These are phyloP conservation scores for Exophiala mesophila DNA, from an alignment of 2,329 filamentous ascomycete species.

Conservation along the genomic window DNA sequence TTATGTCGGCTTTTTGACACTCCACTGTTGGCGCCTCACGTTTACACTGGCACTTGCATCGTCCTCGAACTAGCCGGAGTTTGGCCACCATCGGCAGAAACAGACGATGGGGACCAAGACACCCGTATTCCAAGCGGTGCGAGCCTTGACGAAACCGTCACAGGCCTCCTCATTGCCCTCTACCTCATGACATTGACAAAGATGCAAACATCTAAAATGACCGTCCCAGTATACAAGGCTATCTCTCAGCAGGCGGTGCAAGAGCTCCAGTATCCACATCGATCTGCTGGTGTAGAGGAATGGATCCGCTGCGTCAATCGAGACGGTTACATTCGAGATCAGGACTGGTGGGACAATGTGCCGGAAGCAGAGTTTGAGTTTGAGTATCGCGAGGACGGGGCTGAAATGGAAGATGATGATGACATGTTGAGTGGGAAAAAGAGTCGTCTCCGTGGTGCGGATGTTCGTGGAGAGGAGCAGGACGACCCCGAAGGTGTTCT, in stretches of 20 bases:
- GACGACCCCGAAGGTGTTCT: slow-evolving; percentile 35
- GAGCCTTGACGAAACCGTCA: slow-evolving; percentile 39
- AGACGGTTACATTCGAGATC: slow-evolving; percentile 49
- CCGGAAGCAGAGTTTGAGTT: slow-evolving; percentile 37
- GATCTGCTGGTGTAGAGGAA: slow-evolving; percentile 53
- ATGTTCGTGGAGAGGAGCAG: slow-evolving; percentile 26
- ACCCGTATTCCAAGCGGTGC: slow-evolving; percentile 30
- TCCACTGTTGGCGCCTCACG: slow-evolving; percentile 61
- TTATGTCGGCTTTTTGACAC: slow-evolving; percentile 60
- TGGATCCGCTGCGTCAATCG: slow-evolving; percentile 55
- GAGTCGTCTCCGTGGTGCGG: slow-evolving; percentile 1
- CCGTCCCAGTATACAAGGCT: slow-evolving; percentile 19
- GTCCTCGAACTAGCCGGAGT: slow-evolving; percentile 51
- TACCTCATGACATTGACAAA: slow-evolving; percentile 42
- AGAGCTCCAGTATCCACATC: slow-evolving; percentile 34
- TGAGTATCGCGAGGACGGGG: slow-evolving; percentile 7
- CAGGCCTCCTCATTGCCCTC: slow-evolving; percentile 38
- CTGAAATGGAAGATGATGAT: not conserved
- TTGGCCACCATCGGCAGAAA: slow-evolving; percentile 27
- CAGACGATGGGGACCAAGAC: slow-evolving; percentile 44
- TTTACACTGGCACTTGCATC: slow-evolving; percentile 64
- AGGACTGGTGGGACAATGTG: slow-evolving; percentile 64
- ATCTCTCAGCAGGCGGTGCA: slow-evolving; percentile 12
- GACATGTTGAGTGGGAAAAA: slow-evolving; percentile 19
- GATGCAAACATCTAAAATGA: slow-evolving; percentile 27